Evolutionary conservation across 805 yeast genomes (phyloP), one percentile per base, ranked within the genome.

Genomic region (Hemisphaericaspora nanyangensis): DNA sequence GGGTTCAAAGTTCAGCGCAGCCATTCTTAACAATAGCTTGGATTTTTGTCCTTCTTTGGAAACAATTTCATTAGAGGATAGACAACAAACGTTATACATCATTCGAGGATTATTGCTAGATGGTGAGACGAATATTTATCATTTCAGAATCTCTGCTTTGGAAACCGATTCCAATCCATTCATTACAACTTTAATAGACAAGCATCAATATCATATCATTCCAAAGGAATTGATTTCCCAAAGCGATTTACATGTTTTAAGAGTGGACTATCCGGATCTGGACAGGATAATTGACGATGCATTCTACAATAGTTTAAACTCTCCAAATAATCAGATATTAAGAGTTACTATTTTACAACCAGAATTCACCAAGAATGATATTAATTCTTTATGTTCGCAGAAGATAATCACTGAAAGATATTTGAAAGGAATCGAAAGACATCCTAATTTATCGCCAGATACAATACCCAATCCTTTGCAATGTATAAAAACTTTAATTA

Each of bases 401-500:
- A 73, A 65, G 2, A 66, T 66, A 12, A 82, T 88, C 32, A 66
- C 65, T 34, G 53, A 60, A 6, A 67, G 95, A 48, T 78, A 76
- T 45, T 55, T 62, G 11, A 60, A 64, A 4, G 69, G 67, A 0
- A 55, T 60, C 16, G 51, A 49, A 18, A 46, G 39, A 46, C 47
- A 64, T 59, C 46, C 56, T 4, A 47, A 47, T 55, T 61, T 58
- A 17, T 54, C 63, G 0, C 45, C 56, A 0, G 63, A 57, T 8
- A 45, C 57, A 1, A 48, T 59, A 1, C 90, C 95, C 0, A 61
- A 76, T 3, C 74, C 80, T 3, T 55, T 74, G 0, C 75, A 72
- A 31, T 82, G 95, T 48, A 63, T 84, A 17, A 64, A 66, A 35
- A 82, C 87, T 0, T 51, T 87, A 13, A 70, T 74, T 48, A 79